Percentiles rank a stretch among this genome's conserved stretches.
Conservation (phyloP, 768 basidiomycete species). For the Mycena pura region DNA sequence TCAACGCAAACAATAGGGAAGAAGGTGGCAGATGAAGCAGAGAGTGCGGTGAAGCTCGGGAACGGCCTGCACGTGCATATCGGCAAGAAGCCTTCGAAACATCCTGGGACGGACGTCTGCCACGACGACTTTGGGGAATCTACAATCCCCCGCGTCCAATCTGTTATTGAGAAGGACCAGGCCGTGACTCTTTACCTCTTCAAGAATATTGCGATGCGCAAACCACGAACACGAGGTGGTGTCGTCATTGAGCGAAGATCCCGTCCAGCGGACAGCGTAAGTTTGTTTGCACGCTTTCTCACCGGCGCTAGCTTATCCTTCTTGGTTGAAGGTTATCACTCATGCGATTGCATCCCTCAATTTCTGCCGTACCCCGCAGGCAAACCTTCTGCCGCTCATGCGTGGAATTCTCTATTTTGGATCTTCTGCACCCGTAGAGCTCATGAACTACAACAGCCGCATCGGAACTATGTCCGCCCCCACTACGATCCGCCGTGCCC, state of each 20-base stretch:
- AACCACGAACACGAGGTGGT: conserved; percentile 7
- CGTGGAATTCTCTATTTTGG: conserved; percentile 30
- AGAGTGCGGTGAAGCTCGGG: neutral
- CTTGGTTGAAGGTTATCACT: neutral
- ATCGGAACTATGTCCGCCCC: conserved; percentile 5
- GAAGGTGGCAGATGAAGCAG: conserved; percentile 1
- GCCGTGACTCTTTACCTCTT: neutral
- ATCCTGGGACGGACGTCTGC: neutral
- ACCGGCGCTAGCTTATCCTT: neutral
- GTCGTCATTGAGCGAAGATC: neutral
- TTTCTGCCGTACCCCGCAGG: conserved; percentile 26
- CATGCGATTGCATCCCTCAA: conserved; percentile 17
- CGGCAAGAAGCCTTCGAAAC: neutral
- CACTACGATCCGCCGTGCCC: neutral
- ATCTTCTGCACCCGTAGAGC: conserved; percentile 18
- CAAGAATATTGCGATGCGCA: neutral
- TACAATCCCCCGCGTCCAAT: neutral
- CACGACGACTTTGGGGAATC: neutral
- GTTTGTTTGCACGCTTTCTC: neutral
- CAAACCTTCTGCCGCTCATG: conserved; percentile 28
- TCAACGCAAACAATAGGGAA: neutral
- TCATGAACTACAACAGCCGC: conserved; percentile 20
- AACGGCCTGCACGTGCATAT: conserved; percentile 6
- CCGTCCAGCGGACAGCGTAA: neutral
- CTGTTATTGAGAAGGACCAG: neutral